A percentile compares a stretch with the other conserved stretches of the same genome.
These are phyloP conservation scores for Ostreobium quekettii DNA, from an alignment of 139 green algal genomes.

Conservation along the genomic window DNA sequence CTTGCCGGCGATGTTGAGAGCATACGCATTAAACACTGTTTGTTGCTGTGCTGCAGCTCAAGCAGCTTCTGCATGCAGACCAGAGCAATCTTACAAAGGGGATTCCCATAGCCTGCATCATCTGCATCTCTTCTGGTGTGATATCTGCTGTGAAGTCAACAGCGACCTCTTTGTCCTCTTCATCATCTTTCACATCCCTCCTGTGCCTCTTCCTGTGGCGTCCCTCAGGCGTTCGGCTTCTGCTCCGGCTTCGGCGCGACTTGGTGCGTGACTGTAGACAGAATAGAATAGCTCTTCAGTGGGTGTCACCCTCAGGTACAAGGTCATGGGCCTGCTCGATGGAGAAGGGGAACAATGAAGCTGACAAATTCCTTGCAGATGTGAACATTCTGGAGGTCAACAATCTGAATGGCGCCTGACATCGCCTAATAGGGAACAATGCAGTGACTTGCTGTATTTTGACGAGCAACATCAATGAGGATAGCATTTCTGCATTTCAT, in stretches of 20 bases:
- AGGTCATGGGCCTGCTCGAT: background rate
- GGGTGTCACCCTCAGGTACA: background rate
- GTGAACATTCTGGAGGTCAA: background rate
- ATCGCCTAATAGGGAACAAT: too few relatives aligned
- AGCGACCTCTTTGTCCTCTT: background rate
- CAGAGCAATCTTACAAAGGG: conserved; percentile 50
- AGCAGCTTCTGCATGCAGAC: too few relatives aligned
- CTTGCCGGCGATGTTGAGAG: too few relatives aligned
- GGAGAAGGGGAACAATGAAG: background rate
- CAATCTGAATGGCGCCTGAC: too few relatives aligned
- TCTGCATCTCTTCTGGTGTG: conserved; percentile 68
- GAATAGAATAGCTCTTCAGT: background rate
- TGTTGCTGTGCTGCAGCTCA: too few relatives aligned
- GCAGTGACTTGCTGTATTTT: too few relatives aligned
- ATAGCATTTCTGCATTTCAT: too few relatives aligned
- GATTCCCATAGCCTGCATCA: conserved; percentile 84
- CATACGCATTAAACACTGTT: too few relatives aligned
- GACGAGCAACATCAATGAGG: too few relatives aligned
- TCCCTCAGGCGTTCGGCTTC: background rate
- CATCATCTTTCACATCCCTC: background rate
- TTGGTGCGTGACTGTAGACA: background rate
- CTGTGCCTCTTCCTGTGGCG: background rate
- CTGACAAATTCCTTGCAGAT: background rate
- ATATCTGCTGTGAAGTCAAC: conserved; percentile 62
- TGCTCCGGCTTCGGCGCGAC: background rate